Conservation (phyloP, 768 basidiomycete species). For the Chalciporus sphaerocephalus region DNA sequence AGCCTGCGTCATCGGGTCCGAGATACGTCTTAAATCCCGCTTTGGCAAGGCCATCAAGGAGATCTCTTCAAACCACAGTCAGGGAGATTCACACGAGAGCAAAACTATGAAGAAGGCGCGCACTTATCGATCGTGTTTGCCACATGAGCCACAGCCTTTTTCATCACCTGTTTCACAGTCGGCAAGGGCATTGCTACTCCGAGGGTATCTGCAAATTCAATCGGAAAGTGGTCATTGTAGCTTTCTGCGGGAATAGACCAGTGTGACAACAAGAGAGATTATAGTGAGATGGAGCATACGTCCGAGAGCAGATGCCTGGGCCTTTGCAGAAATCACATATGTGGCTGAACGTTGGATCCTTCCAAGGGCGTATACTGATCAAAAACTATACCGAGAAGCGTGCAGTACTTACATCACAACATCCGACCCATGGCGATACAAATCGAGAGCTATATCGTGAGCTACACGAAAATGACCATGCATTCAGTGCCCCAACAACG, state of each 20-base stretch:
- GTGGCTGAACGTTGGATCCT: slow-evolving; percentile 31
- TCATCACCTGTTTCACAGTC: slow-evolving; percentile 14
- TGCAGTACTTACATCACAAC: slow-evolving; percentile 22
- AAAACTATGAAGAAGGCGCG: neutral
- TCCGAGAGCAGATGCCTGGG: slow-evolving; percentile 4
- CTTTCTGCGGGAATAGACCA: slow-evolving; percentile 13
- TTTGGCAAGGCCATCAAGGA: slow-evolving; percentile 35
- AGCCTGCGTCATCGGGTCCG: slow-evolving; percentile 37
- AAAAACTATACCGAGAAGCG: too few relatives aligned
- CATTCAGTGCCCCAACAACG: neutral
- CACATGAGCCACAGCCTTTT: neutral
- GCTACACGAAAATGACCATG: slow-evolving; percentile 14
- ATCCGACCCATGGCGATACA: slow-evolving; percentile 26
- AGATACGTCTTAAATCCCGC: slow-evolving; percentile 37
- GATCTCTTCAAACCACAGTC: slow-evolving; percentile 24
- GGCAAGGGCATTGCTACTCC: slow-evolving; percentile 19
- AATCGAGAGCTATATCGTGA: slow-evolving; percentile 39
- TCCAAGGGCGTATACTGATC: too few relatives aligned
- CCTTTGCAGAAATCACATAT: slow-evolving; percentile 21
- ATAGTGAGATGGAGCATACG: slow-evolving; percentile 9
- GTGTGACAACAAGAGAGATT: neutral
- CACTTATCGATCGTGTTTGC: slow-evolving; percentile 25
- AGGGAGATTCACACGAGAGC: neutral
- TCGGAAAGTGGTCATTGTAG: slow-evolving; percentile 25
- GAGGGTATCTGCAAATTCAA: slow-evolving; percentile 25